phyloP scores from a whole-genome alignment of 1,284 basidiomycete genomes.

The Mycosarcoma maydis region DNA sequence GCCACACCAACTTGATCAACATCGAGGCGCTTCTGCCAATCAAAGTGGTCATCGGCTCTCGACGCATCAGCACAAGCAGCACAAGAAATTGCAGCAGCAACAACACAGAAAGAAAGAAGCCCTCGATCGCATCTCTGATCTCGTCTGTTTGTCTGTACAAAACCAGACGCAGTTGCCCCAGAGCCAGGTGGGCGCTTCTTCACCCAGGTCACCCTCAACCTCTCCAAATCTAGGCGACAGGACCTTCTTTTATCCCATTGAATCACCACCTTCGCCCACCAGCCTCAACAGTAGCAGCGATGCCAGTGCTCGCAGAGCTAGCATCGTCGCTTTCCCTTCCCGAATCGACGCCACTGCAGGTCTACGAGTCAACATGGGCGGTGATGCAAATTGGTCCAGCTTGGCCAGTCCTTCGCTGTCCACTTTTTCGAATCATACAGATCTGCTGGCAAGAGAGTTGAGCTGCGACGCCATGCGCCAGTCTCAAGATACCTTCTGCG shows the following conservation, averaged over 20 bases:
- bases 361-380: background rate
- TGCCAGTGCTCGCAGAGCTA: constrained; percentile 1
- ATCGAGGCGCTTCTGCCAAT: background rate
- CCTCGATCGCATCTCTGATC: constrained; percentile 28
- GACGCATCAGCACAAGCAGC: constrained; percentile 9
- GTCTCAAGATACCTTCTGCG: background rate
- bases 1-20: too few relatives aligned
- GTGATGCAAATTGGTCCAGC: background rate
- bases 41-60: constrained; percentile 8
- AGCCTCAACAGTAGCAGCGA: constrained; percentile 3
- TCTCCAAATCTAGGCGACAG: constrained; percentile 17
- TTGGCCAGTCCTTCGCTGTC: constrained; percentile 13
- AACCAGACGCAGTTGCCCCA: constrained; percentile 10
- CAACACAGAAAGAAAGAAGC: constrained; percentile 21
- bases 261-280: constrained; percentile 14
- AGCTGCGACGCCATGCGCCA: background rate
- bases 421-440: constrained; percentile 6
- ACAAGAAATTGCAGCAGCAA: constrained; percentile 24
- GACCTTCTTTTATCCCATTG: constrained; percentile 24
- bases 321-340: constrained; percentile 15
- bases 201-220: constrained; percentile 8
- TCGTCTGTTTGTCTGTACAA: constrained; percentile 29
- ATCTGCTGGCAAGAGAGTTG: background rate
- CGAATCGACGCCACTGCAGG: background rate
- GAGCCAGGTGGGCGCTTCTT: constrained; percentile 6